phyloP scores from a whole-genome alignment of 305 asterid species.

The Fraxinus baroniana region DNA sequence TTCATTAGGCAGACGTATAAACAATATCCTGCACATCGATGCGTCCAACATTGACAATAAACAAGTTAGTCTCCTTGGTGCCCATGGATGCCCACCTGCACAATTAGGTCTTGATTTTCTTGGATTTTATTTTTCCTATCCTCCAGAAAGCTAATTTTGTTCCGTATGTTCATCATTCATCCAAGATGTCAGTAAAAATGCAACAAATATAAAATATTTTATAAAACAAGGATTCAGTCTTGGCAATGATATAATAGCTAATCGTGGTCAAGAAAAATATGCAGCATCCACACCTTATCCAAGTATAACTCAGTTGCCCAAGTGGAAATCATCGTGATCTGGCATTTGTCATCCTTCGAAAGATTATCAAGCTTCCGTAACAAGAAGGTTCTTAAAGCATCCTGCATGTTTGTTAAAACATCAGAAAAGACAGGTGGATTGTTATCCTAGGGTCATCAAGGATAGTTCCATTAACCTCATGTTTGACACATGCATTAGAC shows the following conservation, averaged over 20 bases:
- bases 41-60: slow-evolving; percentile 20
- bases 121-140: neutral
- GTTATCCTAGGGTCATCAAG: neutral
- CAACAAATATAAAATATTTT: neutral
- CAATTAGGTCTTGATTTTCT: neutral
- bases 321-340: slow-evolving; percentile 93
- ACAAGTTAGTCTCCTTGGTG: neutral
- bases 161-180: neutral
- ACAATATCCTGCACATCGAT: slow-evolving; percentile 8
- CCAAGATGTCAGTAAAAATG: slow-evolving; percentile 20
- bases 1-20: neutral
- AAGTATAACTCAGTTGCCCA: slow-evolving; percentile 92
- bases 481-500: neutral
- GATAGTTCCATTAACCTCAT: neutral
- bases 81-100: neutral
- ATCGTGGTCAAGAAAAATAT: slow-evolving; percentile 20
- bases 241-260: slow-evolving; percentile 1
- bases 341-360: slow-evolving; percentile 88
- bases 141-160: neutral
- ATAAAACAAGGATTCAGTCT: neutral
- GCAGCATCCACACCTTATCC: slow-evolving; percentile 67
- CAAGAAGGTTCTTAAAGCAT: slow-evolving; percentile 89
- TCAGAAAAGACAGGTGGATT: slow-evolving; percentile 18
- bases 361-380: slow-evolving; percentile 89
- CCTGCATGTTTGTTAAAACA: slow-evolving; percentile 46